Base-by-base conservation (phyloP, 768 basidiomycete genomes). In the Suillus bovinus region DNA sequence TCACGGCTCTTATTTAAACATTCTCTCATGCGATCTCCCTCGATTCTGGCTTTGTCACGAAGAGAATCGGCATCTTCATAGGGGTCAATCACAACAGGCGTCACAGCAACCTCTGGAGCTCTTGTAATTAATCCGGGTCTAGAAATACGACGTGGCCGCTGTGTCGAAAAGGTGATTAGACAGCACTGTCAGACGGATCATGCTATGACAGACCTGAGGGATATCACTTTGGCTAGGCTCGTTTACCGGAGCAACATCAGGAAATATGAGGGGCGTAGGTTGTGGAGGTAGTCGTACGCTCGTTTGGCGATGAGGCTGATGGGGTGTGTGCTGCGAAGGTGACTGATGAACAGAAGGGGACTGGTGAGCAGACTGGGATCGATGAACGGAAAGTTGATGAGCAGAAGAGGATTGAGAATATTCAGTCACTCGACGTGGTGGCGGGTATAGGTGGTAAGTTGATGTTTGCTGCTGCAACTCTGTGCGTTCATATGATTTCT, bases 11-110 rank as follows among this genome's bases (percentile, higher is more conserved):
- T 77, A 58, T 86, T 78, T 68, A 89, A 90, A 60, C 79, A 81
- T 47, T 76, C 74, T 5, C 80, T 83, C 90, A 92, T 93, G 64
- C 77, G 69, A 68, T 91, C 88, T 1, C 90, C 90, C 70, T 89
- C 89, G 55, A 81, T 79, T 60, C 86, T 86, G 2, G 94, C 94
- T 61, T 82, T 80, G 59, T 82, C 82, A 22, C 94, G 83, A 33
- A 95, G 79, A 33, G 78, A 75, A 39, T 78, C 72, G 69, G 93
- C 93, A 62, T 27, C 36, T 38, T 56, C 54, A 6, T 56, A 1
- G 1, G 24, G 22, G 16, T 20, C 36, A 27, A 22, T 27, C 24
- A 20, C 36, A 6, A 24, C 2, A 4, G 5, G 54, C 22, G 22
- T 5, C 1, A 55, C 54, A 50, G 3, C 9, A 29, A 7, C 5